phyloP scores from a whole-genome alignment of 352 stramenopile species.

The Albugo candida region DNA sequence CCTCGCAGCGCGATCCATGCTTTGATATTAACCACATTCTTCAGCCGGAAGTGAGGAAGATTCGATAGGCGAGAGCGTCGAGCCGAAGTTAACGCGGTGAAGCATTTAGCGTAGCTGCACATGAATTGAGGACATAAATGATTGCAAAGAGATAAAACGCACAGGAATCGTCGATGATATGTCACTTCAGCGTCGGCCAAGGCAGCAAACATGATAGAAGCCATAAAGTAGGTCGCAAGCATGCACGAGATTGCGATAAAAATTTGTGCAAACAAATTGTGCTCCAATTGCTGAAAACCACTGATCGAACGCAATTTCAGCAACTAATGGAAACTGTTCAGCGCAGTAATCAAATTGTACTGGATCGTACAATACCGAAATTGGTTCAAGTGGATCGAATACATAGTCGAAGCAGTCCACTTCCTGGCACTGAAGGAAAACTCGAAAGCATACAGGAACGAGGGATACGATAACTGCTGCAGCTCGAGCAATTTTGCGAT shows the following conservation, averaged over 20 bases:
- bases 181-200: constrained; percentile 70
- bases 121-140: constrained; percentile 5
- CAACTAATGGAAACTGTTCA: neutral
- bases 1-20: constrained; percentile 77
- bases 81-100: constrained; percentile 74
- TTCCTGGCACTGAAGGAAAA: constrained; percentile 33
- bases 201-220: constrained; percentile 47
- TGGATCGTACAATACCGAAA: constrained; percentile 8
- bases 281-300: no score
- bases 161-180: constrained; percentile 71
- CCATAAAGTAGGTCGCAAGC: constrained; percentile 53
- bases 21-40: constrained; percentile 84
- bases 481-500: constrained; percentile 45
- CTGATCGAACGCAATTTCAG: neutral
- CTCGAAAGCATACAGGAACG: constrained; percentile 35
- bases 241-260: constrained; percentile 19
- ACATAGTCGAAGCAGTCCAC: constrained; percentile 26
- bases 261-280: no score
- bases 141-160: constrained; percentile 2
- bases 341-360: neutral
- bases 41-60: constrained; percentile 75
- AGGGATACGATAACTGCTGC: constrained; percentile 32
- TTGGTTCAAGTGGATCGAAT: constrained; percentile 24
- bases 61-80: constrained; percentile 62
- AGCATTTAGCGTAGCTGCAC: constrained; percentile 71